Base-by-base conservation (phyloP, 2,329 filamentous ascomycete genomes). In the Immersiporthe knoxdaviesiana region DNA sequence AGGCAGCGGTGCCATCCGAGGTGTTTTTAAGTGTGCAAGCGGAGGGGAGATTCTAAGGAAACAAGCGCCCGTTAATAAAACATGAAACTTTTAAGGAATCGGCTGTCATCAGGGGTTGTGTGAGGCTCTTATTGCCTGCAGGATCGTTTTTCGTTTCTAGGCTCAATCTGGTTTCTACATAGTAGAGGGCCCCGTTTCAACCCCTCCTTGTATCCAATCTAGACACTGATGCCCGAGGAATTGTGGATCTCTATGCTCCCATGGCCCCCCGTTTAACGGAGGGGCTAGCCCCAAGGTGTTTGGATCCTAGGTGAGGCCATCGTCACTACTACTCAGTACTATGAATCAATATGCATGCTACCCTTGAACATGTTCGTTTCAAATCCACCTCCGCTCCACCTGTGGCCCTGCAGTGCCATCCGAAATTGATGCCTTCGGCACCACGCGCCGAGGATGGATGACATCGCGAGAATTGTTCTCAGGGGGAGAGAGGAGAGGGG, bases 11-110 rank as follows among this genome's bases (percentile, higher is more conserved):
- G 56, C 56, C 32, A 59, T 37, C 56, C 52, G 32, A n/a, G 8
- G 56, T n/a, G n/a, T 11, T 52, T 44, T 12, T 35, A 30, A 35
- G 56, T 24, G 35, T 39, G 47, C 16, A 54, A 35, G 44, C 50
- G 24, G n/a, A n/a, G n/a, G n/a, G n/a, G n/a, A n/a, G n/a, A n/a
- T n/a, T n/a, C n/a, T n/a, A n/a, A 60, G 35, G 44, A 66, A 63
- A 58, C 61, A 68, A 44, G 63, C 63, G 67, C 67, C 44, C 62
- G 54, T 62, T 30, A 61, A 52, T 61, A 54, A 63, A 68, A 68
- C 41, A 65, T 65, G 67, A 68, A 65, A 68, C 67, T 35, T 39
- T 54, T 54, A 27, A 60, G 60, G 62, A 18, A 50, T 27, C 35
- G 50, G 47, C 62, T 21, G 58, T 62, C 32, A 41, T 63, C 54